Percentiles rank a stretch among this genome's conserved stretches.
These are phyloP conservation scores for Debaryomyces castellii DNA, from an alignment of 805 yeast genomes.

Conservation along the genomic window DNA sequence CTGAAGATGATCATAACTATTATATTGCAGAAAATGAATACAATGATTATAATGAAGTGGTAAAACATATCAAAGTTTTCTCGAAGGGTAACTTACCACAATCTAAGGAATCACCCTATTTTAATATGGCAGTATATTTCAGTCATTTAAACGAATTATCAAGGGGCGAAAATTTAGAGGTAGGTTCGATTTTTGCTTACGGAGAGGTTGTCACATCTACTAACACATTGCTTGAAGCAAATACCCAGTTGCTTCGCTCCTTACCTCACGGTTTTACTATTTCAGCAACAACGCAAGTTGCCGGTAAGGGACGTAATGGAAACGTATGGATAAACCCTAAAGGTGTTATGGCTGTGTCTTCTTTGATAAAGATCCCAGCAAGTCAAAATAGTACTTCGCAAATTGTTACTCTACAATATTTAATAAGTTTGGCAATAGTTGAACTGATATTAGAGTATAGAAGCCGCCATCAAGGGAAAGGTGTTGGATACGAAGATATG, in stretches of 20 bases:
- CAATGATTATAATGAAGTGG: slow-evolving; percentile 51
- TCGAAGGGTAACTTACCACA: slow-evolving; percentile 49
- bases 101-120: slow-evolving; percentile 63
- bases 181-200: slow-evolving; percentile 69
- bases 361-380: slow-evolving; percentile 58
- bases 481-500: slow-evolving; percentile 64
- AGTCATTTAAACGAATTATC: slow-evolving; percentile 32
- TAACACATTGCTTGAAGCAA: slow-evolving; percentile 71
- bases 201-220: slow-evolving; percentile 93
- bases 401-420: slow-evolving; percentile 83
- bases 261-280: slow-evolving; percentile 72
- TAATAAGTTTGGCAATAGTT: slow-evolving; percentile 78
- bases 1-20: slow-evolving; percentile 22
- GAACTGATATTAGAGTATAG: slow-evolving; percentile 70
- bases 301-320: slow-evolving; percentile 94
- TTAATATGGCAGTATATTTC: slow-evolving; percentile 62
- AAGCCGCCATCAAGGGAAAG: slow-evolving; percentile 29
- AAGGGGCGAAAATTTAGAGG: slow-evolving; percentile 17
- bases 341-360: slow-evolving; percentile 85
- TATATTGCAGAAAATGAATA: slow-evolving; percentile 9
- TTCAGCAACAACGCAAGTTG: slow-evolving; percentile 79
- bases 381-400: slow-evolving; percentile 45
- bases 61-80: slow-evolving; percentile 54
- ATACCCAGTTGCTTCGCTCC: slow-evolving; percentile 53
- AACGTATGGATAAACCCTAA: slow-evolving; percentile 93